A percentile compares a stretch with the other conserved stretches of the same genome.
Conservation (phyloP, 768 basidiomycete genomes). For the Mycena belliarum region DNA sequence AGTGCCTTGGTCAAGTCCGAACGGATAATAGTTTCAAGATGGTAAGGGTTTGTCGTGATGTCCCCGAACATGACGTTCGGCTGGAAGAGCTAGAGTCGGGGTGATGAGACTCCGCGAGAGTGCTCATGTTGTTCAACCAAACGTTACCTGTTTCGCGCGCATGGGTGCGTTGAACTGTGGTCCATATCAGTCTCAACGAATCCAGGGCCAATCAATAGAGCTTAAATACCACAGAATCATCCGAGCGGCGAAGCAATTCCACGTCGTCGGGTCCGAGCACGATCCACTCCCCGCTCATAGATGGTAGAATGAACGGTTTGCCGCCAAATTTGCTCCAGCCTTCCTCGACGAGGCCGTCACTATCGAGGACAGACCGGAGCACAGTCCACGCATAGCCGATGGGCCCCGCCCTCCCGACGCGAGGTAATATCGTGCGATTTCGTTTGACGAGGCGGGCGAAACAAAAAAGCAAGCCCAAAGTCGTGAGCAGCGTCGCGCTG, state of each 20-base stretch:
- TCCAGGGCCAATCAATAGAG: too few species aligned
- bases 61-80: conserved; percentile 15
- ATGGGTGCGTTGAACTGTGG: conserved; percentile 12
- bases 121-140: too few species aligned
- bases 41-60: conserved; percentile 15
- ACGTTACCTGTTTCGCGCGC: conserved; percentile 8
- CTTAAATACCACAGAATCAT: conserved; percentile 20
- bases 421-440: conserved; percentile 12
- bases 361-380: conserved; percentile 11
- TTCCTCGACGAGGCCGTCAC: conserved; percentile 17
- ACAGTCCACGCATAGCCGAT: conserved; percentile 21
- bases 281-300: conserved; percentile 17
- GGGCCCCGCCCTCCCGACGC: conserved; percentile 19
- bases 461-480: background rate
- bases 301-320: conserved; percentile 20
- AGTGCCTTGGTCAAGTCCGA: conserved; percentile 21
- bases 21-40: conserved; percentile 14
- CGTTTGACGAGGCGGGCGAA: background rate
- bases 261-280: conserved; percentile 19
- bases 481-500: background rate
- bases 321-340: conserved; percentile 17
- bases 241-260: conserved; percentile 13
- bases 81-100: conserved; percentile 2
- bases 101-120: background rate
- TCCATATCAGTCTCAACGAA: too few species aligned